Conservation (phyloP, 2,329 filamentous ascomycete species). For the Metarhizium humberi region DNA sequence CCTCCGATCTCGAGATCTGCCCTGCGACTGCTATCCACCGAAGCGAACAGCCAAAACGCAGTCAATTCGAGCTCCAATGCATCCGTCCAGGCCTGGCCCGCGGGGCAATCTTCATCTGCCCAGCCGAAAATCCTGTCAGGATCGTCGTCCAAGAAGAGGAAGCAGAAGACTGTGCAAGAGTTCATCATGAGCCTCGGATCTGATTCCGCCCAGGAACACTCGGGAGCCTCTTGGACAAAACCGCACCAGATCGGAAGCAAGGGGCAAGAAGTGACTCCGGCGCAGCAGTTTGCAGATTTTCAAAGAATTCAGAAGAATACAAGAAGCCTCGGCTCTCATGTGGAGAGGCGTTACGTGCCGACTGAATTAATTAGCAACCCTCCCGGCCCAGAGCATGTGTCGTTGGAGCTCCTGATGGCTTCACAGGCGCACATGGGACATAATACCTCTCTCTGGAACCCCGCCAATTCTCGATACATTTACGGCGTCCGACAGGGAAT, state of each 20-base stretch:
- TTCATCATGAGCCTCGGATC: slow-evolving; percentile 23
- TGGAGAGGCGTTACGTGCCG: slow-evolving; percentile 53
- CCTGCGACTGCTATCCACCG: slow-evolving; percentile 24
- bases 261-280: slow-evolving; percentile 24
- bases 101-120: slow-evolving; percentile 11
- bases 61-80: slow-evolving; percentile 1
- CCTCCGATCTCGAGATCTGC: slow-evolving; percentile 28
- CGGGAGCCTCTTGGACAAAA: slow-evolving; percentile 22
- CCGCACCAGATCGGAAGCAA: slow-evolving; percentile 23
- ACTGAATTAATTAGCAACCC: slow-evolving; percentile 61
- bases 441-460: slow-evolving; percentile 86
- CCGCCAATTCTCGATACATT: slow-evolving; percentile 87
- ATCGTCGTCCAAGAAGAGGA: slow-evolving; percentile 21
- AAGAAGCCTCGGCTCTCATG: slow-evolving; percentile 35
- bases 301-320: slow-evolving; percentile 32
- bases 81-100: slow-evolving; percentile 13
- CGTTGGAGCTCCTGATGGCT: slow-evolving; percentile 83
- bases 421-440: slow-evolving; percentile 86
- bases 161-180: slow-evolving; percentile 24
- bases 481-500: slow-evolving; percentile 80
- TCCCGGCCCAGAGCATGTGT: slow-evolving; percentile 68
- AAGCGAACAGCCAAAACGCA: slow-evolving; percentile 12
- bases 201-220: slow-evolving; percentile 25
- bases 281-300: slow-evolving; percentile 30
- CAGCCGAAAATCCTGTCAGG: slow-evolving; percentile 10